phyloP scores from a whole-genome alignment of 306 rosid genomes.

The Castanopsis chinensis region DNA sequence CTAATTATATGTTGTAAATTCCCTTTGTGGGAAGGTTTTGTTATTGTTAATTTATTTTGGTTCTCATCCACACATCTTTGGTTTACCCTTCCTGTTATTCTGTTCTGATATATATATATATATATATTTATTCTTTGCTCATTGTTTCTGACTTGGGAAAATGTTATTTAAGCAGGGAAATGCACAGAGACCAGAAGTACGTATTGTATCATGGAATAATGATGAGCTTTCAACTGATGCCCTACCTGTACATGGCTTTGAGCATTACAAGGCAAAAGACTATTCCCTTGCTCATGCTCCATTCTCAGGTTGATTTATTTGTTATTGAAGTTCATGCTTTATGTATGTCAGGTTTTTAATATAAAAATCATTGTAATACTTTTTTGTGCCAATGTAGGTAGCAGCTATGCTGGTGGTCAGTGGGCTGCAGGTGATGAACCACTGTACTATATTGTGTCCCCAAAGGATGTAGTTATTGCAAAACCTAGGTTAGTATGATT shows the following conservation, averaged over 20 bases:
- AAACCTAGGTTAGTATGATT: slow-evolving; percentile 80
- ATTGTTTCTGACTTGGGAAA: slow-evolving; percentile 29
- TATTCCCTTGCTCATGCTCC: slow-evolving; percentile 98
- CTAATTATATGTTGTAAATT: neutral
- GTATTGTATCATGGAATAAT: slow-evolving; percentile 83
- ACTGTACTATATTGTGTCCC: slow-evolving; percentile 89
- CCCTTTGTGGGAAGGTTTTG: neutral
- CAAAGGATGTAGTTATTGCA: slow-evolving; percentile 94
- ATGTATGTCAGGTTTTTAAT: slow-evolving; percentile 22
- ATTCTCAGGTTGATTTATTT: slow-evolving; percentile 78
- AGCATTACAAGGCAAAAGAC: slow-evolving; percentile 97
- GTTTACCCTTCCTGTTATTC: neutral
- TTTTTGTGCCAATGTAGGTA: slow-evolving; percentile 67
- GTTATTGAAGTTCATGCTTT: slow-evolving; percentile 27
- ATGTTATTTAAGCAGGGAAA: slow-evolving; percentile 69
- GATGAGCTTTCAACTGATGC: slow-evolving; percentile 97
- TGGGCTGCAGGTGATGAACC: slow-evolving; percentile 99
- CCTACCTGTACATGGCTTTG: slow-evolving; percentile 91
- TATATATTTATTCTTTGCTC: neutral
- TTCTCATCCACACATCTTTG: neutral
- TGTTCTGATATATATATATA: neutral
- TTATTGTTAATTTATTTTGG: neutral
- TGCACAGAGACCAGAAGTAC: slow-evolving; percentile 97
- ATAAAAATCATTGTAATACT: slow-evolving; percentile 23
- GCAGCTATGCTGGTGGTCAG: slow-evolving; percentile 99